Base-by-base conservation (phyloP, 371 early-diverging fungal genomes). In the Capniomyces stellatus region DNA sequence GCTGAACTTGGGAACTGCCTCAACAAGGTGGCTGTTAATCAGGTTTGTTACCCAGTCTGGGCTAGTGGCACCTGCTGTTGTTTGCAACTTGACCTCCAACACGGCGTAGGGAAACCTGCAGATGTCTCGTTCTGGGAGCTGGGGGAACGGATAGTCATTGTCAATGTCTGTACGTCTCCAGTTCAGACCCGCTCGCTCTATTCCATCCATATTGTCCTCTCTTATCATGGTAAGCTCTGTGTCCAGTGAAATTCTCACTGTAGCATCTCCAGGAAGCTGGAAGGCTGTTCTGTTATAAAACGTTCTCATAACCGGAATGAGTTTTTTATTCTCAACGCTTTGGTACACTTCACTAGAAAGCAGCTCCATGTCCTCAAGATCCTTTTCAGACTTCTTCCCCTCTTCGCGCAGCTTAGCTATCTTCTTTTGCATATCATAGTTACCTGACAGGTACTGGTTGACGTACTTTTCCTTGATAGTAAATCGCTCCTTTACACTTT, bases 251-350 rank as follows among this genome's bases (percentile, higher is more conserved):
- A 99, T 93, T 64, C 99, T 83, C 24, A 99, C 97, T 55, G 89
- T 82, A 2, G 98, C 92, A 72, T 96, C 97, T 35, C 94, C 95
- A 18, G 99, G 99, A 27, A 98, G 69, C 68, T 99, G 99, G 76
- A 99, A 99, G 15, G 99, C 99, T 25, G 92, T 96, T 67, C 99
- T 83, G 66, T 94, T 98, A 74, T 99, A 98, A 62, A 93, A 93
- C 1, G 96, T 92, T 51, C 98, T 86, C 52, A 87, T 68, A 15
- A 84, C 82, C 59, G 99, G 99, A 24, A 75, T 69, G 54, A 98
- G 74, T 10, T 79, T 67, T 61, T 83, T 82, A 1, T 78, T 66
- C 25, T 74, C 59, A n/a, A 98, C 80, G 22, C 79, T 71, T n/a
- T 71, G 57, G 57, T 87, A 91, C 19, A 97, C 77, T 55, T 95